These are phyloP conservation scores for Calonectria pseudoturangicola DNA, from an alignment of 2,329 filamentous ascomycete species.

Conservation along the genomic window DNA sequence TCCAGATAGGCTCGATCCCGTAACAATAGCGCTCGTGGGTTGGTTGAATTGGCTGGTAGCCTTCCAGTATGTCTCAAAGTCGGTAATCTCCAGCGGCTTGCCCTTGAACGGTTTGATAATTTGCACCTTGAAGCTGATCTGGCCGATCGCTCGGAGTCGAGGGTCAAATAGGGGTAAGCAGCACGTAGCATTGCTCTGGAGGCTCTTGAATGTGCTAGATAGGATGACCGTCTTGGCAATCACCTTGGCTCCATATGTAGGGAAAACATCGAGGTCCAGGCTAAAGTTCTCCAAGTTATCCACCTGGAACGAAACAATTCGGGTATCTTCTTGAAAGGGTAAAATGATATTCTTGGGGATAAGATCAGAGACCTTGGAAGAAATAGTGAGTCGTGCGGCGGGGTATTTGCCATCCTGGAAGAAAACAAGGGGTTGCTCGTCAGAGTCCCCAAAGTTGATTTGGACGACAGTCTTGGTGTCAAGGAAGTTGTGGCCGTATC, in stretches of 20 bases:
- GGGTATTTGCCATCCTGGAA: conserved; percentile 98
- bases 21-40: conserved; percentile 87
- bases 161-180: conserved; percentile 95
- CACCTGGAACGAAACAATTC: conserved; percentile 95
- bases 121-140: conserved; percentile 95
- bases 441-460: conserved; percentile 88
- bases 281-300: conserved; percentile 95
- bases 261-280: conserved; percentile 98
- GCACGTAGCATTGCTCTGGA: conserved; percentile 84
- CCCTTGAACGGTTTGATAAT: conserved; percentile 97
- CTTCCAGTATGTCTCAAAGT: conserved; percentile 99
- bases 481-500: conserved; percentile 98
- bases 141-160: conserved; percentile 91
- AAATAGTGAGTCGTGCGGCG: conserved; percentile 94
- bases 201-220: conserved; percentile 87
- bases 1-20: conserved; percentile 95
- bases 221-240: conserved; percentile 97
- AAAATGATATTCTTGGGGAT: conserved; percentile 97
- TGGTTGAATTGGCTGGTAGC: conserved; percentile 94
- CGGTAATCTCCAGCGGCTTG: conserved; percentile 94
- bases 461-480: conserved; percentile 98
- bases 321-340: conserved; percentile 96
- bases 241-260: conserved; percentile 96
- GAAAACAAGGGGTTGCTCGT: conserved; percentile 89
- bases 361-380: conserved; percentile 95